phyloP scores from a whole-genome alignment of 1,284 basidiomycete species.

The Wolfiporia cocos region DNA sequence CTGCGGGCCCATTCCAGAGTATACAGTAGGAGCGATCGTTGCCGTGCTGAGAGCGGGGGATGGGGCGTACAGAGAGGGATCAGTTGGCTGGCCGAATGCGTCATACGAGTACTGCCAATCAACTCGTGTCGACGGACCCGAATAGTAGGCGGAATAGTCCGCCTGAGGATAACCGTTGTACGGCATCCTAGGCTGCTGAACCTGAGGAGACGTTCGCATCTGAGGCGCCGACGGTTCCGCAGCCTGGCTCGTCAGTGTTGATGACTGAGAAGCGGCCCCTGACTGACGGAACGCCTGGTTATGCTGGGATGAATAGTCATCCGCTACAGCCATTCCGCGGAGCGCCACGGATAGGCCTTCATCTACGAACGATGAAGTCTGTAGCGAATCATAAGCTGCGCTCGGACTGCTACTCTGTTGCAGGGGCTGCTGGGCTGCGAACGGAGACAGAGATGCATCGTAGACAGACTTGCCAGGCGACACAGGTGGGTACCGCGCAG shows the following conservation, averaged over 20 bases:
- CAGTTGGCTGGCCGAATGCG: slow-evolving; percentile 42
- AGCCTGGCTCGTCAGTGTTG: slow-evolving; percentile 9
- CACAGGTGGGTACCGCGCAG: slow-evolving; percentile 18
- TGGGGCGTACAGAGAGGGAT: slow-evolving; percentile 46
- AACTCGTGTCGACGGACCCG: slow-evolving; percentile 36
- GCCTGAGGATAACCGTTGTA: slow-evolving; percentile 47
- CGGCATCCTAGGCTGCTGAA: slow-evolving; percentile 39
- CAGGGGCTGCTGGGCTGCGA: slow-evolving; percentile 22
- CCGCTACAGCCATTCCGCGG: slow-evolving; percentile 64
- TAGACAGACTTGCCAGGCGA: slow-evolving; percentile 38
- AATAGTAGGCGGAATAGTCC: slow-evolving; percentile 54
- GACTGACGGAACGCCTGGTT: slow-evolving; percentile 24
- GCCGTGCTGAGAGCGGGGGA: slow-evolving; percentile 32
- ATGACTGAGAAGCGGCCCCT: slow-evolving; percentile 4
- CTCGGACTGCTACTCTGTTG: slow-evolving; percentile 17
- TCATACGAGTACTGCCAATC: slow-evolving; percentile 50
- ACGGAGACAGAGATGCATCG: slow-evolving; percentile 14
- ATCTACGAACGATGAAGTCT: slow-evolving; percentile 37
- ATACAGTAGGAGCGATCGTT: slow-evolving; percentile 39
- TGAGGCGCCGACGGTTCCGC: slow-evolving; percentile 22
- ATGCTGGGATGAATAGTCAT: slow-evolving; percentile 37
- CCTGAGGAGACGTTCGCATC: slow-evolving; percentile 32
- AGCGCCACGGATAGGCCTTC: slow-evolving; percentile 52
- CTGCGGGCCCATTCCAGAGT: slow-evolving; percentile 39
- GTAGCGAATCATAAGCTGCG: slow-evolving; percentile 34